Evolutionary conservation across 129 eudicot species (phyloP), one percentile per base, ranked within the genome.

Genomic region (Pulicaria dysenterica): DNA sequence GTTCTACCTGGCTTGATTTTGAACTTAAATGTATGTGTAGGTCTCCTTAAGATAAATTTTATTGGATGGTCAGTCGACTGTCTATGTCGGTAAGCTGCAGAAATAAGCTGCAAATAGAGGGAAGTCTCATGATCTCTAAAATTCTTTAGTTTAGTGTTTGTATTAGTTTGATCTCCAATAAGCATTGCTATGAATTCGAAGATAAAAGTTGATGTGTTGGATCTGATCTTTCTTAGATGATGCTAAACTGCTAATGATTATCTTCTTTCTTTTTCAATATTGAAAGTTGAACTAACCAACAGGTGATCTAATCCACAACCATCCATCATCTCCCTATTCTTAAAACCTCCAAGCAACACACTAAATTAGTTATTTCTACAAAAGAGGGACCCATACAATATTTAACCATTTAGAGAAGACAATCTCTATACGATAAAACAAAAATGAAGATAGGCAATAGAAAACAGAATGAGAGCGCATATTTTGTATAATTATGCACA

Each of bases 51-150:
- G 71, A 93, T 93, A 86, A 93, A 93, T 79, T 93, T 93, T 70
- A 93, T 93, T 58, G 96, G 96, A 77, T 93, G 95, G 78, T 93
- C 98, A 36, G 98, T 86, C 16, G 90, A 90, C 84, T 93, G 98
- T 74, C 95, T 84, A 81, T 93, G 98, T 55, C 98, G 86, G 69
- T 93, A 96, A 60, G 85, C 83, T 39, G 96, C 98, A 78, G 98
- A 93, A 83, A 93, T 93, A 74, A 93, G 89, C 98, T 93, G 89
- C 84, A 76, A 77, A 42, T 64, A 70, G 19, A 58, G 31, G 2
- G 31, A 40, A 13, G 8, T 34, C 14, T 48, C 43, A 24, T 48
- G 6, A 67, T 65, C 17, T 69, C n/a, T 53, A 36, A 17, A 2
- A 2, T 17, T 54, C 3, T 7, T 37, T 15, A 39, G 40, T 41